These are phyloP conservation scores for Ilyonectria sp. DNA, from an alignment of 2,329 filamentous ascomycete species.

Conservation along the genomic window DNA sequence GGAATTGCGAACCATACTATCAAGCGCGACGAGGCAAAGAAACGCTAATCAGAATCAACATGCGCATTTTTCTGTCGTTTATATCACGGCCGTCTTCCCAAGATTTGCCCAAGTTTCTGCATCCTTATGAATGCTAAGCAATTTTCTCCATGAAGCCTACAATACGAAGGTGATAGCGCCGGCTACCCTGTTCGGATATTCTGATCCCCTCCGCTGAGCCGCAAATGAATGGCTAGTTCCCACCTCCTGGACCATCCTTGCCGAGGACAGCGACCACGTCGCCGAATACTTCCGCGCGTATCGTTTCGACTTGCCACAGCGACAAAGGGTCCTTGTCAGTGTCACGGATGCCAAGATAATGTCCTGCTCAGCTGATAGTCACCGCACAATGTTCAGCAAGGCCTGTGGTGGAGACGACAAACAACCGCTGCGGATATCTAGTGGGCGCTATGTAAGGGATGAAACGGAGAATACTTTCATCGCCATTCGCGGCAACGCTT, in stretches of 20 bases:
- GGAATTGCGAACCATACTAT: constrained; percentile 20
- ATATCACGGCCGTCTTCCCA: constrained; percentile 10
- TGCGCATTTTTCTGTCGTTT: constrained; percentile 15
- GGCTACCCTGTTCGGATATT: constrained; percentile 2
- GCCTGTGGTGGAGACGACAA: constrained; percentile 22
- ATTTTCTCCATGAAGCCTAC: neutral
- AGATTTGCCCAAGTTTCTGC: neutral
- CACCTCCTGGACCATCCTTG: neutral
- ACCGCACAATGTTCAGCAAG: neutral
- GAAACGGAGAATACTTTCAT: neutral
- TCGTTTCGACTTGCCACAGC: neutral
- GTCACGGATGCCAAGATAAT: constrained; percentile 17
- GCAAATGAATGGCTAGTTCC: constrained; percentile 5
- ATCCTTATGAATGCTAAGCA: constrained; percentile 1
- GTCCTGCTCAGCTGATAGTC: constrained; percentile 13
- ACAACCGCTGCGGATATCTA: constrained; percentile 5
- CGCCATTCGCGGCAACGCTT: constrained; percentile 30
- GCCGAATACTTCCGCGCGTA: constrained; percentile 20
- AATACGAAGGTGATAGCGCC: neutral
- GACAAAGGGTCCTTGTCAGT: constrained; percentile 3
- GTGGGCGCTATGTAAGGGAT: constrained; percentile 13
- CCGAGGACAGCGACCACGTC: constrained; percentile 3
- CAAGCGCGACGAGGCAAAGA: constrained; percentile 14
- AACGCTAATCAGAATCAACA: constrained; percentile 18
- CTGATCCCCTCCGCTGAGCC: constrained; percentile 9